Conservation (phyloP, 2,329 filamentous ascomycete species). For the Penicillium brasilianum region DNA sequence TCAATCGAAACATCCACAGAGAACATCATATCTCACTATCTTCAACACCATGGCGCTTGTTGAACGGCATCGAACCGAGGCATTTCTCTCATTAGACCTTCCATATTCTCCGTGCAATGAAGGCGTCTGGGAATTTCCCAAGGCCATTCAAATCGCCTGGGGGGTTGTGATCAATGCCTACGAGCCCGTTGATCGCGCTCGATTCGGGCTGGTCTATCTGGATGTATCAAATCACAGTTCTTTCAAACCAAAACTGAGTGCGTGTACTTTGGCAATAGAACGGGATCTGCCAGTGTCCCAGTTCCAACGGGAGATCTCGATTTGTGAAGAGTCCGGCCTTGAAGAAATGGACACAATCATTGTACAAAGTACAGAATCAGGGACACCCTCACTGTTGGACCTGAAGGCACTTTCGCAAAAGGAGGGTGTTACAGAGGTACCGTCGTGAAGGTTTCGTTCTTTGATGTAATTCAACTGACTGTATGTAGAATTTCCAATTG, state of each 20-base stretch:
- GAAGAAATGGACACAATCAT: neutral
- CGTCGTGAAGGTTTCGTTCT: neutral
- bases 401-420: neutral
- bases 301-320: neutral
- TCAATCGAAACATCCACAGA: neutral
- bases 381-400: neutral
- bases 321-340: neutral
- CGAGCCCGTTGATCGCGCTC: neutral
- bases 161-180: neutral
- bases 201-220: neutral
- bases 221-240: neutral
- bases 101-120: neutral
- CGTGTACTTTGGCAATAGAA: neutral
- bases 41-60: neutral
- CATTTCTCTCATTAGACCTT: neutral
- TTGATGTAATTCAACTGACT: neutral
- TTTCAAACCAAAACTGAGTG: neutral
- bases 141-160: neutral
- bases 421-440: neutral
- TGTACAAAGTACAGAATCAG: neutral
- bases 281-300: neutral
- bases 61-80: neutral
- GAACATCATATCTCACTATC: neutral
- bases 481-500: neutral
- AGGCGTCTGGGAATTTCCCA: neutral